These are phyloP conservation scores for Suhomyces maxii DNA, from an alignment of 1,139 yeast species.

Conservation along the genomic window DNA sequence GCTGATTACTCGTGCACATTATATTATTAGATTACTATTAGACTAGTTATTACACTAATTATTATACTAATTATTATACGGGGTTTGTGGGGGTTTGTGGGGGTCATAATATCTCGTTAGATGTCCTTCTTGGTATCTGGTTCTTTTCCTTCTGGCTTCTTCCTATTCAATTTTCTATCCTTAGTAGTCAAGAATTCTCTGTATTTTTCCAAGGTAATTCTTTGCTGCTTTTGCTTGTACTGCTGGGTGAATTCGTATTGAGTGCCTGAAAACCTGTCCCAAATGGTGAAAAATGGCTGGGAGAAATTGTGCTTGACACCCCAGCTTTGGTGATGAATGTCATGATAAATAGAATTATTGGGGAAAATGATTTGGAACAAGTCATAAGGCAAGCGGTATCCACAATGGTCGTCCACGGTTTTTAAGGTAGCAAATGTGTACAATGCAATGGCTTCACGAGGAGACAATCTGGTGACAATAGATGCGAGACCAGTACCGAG, in stretches of 20 bases:
- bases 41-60: too few species aligned
- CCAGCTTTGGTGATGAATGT: constrained; percentile 94
- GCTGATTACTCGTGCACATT: too few species aligned
- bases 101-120: neutral
- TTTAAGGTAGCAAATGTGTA: constrained; percentile 89
- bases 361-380: constrained; percentile 88
- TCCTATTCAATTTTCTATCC: constrained; percentile 7
- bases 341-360: constrained; percentile 93
- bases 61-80: too few species aligned
- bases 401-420: constrained; percentile 98
- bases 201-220: constrained; percentile 62
- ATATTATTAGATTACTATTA: too few species aligned
- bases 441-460: constrained; percentile 73
- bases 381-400: constrained; percentile 88
- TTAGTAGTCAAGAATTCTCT: constrained; percentile 57
- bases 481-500: constrained; percentile 87
- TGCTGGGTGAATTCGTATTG: constrained; percentile 67
- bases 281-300: constrained; percentile 95
- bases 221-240: constrained; percentile 56
- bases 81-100: too few species aligned
- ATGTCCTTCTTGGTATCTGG: constrained; percentile 11
- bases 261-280: constrained; percentile 79
- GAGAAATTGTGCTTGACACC: constrained; percentile 92
- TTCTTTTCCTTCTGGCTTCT: neutral
- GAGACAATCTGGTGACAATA: constrained; percentile 58